Evolutionary conservation across 108 stramenopile species (phyloP), one percentile per base, ranked within the genome.

Genomic region (Conticribra weissflogii): DNA sequence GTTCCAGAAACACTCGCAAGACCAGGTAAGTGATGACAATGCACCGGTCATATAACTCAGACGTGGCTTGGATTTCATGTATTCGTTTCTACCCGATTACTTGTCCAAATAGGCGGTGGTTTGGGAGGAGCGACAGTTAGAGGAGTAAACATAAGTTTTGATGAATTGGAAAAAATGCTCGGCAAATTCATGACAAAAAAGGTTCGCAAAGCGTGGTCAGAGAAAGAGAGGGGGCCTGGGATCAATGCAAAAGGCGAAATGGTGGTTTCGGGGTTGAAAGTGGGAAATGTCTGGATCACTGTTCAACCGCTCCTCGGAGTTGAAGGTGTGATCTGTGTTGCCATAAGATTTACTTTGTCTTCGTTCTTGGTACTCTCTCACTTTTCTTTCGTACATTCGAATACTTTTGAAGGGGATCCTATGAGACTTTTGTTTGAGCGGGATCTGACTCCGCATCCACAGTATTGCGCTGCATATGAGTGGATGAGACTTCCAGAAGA

Each of bases 401-500:
- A n/a, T n/a, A n/a, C n/a, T n/a, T n/a, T n/a, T n/a, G n/a, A n/a
- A n/a, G n/a, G 94, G 8, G 94, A 95, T 83, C 94, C 94, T 0
- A 95, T 95, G 94, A 61, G 94, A 19, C 66, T 95, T 0, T 63
- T 95, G 16, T 95, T 95, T 66, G 83, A 92, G 74, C 68, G 94
- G 24, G 89, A 95, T 58, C 61, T 95, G 46, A 95, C 94, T 0
- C 94, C 94, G 2, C 94, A 95, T 66, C 94, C 94, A 8, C 94
- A 95, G 65, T 95, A 95, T 72, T 83, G 78, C 31, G 94, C 94
- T 0, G 78, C 78, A 21, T 95, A 95, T 61, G 81, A 91, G 48
- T 92, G 81, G 75, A 70, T 95, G 74, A 68, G 75, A 34, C 74
- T 50, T 55, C 74, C 84, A 12, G 66, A 84, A 64, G 54, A 61